Evolutionary conservation across 2,329 filamentous ascomycete species (phyloP), one percentile per base, ranked within the genome.

Genomic region (Sporothrix brunneoviolacea): DNA sequence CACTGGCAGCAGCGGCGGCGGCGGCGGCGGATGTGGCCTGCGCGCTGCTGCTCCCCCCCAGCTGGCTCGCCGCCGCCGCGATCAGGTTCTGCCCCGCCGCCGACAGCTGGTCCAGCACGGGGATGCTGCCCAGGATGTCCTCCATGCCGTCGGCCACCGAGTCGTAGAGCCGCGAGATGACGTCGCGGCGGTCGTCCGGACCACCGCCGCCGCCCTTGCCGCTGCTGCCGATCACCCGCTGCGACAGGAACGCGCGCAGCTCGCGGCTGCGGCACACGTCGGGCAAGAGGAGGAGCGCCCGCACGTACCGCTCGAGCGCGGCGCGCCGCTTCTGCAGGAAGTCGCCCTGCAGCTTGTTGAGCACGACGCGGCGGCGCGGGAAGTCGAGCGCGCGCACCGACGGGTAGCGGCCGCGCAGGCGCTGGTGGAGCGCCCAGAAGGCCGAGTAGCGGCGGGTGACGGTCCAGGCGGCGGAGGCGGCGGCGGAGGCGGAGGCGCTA

Each of bases 141-240:
- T 98, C 93, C 85, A 98, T 94, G 30, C 94, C 93, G 63, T 98
- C 93, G 1, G 91, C 88, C 19, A 98, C 91, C 0, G 91, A 97
- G 64, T 94, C 94, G 69, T 97, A 98, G 42, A 98, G 82, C 4
- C 93, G 83, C 1, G 88, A 90, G 56, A 98, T 93, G 65, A 98
- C 91, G 64, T 97, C 88, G 64, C 79, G 85, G 66, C 86, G 87
- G 60, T 80, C 80, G 48, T 85, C 80, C 7, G 72, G 75, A 46
- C 77, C 76, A 43, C 80, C 77, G 48, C 79, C 79, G 4, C 37
- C 47, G 30, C 27, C 24, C 22, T 2, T 10, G 28, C 15, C 46
- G 18, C 15, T 4, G 28, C 10, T 35, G 40, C 30, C 40, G 13
- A 89, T 83, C 33, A 89, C 88, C 53, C 88, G 88, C 59, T 93